Evolutionary conservation across 441 rosid species (phyloP), one percentile per base, ranked within the genome.

Genomic region (Euphorbia corollata): DNA sequence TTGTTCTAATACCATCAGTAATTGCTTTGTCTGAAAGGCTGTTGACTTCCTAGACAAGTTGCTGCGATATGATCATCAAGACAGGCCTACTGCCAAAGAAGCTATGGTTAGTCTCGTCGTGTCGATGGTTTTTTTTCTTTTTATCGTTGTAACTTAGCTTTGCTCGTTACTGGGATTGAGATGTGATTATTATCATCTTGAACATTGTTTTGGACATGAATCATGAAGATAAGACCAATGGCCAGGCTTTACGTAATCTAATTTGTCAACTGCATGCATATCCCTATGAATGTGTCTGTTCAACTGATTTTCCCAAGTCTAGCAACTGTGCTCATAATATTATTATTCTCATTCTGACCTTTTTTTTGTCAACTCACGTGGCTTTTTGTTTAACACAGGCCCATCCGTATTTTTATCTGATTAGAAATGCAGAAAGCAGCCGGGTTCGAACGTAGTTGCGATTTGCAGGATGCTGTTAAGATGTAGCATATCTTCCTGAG

Each of bases 51-150:
- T 91, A 32, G 99, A 94, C 83, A 91, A 85, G 81, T 79, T 94
- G 87, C 82, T 94, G 75, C 85, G 85, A 66, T 94, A 94, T 85
- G 99, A 94, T 81, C 99, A 94, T 77, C 96, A 91, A 71, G 99
- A 91, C 78, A 87, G 99, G 83, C 97, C 90, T 54, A 91, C 97
- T 56, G 99, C 99, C 18, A 91, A 89, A 80, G 97, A 91, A 78
- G 99, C 99, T 60, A 94, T 94, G 99, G 99, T 91, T 80, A 71
- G 6, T 60, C 62, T 23, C 54, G 6, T 50, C 2, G 32, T 48
- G n/a, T n/a, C n/a, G n/a, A n/a, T n/a, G n/a, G n/a, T n/a, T n/a
- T n/a, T n/a, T n/a, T n/a, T n/a, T n/a, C n/a, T n/a, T n/a, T n/a
- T n/a, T n/a, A n/a, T n/a, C n/a, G n/a, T n/a, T n/a, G n/a, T n/a